Evolutionary conservation across 2,329 filamentous ascomycete species (phyloP), one percentile per base, ranked within the genome.

Genomic region (Fusarium compactum): DNA sequence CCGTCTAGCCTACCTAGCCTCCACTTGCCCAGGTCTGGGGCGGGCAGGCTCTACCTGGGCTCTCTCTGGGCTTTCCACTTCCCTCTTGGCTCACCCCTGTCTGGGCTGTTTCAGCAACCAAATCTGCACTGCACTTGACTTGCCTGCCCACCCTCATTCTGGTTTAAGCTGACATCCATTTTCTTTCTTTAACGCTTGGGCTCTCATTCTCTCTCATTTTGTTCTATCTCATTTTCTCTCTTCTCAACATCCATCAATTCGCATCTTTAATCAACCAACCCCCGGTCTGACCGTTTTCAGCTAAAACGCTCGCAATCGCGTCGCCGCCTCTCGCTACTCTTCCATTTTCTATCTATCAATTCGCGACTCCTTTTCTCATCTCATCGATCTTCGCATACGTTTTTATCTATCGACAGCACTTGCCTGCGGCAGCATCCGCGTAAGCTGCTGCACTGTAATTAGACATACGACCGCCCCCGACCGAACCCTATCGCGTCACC

Each of bases 141-240:
- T 52, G 48, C 24, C 48, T 34, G 38, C 34, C 34, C 34, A 38
- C 34, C 58, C 60, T 45, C 50, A 44, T 18, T 46, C 55, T 53
- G 46, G 48, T 62, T 29, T 45, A 65, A 65, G 62, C 68, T 68
- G 67, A 65, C 68, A 71, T 71, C 58, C 48, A 40, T 52, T 52
- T 52, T 52, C 48, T 52, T 52, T 52, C 54, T 69, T 66, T 64
- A 45, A 66, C 66, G 61, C 59, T 62, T 61, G 56, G 48, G 58
- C 61, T 65, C 64, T 71, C 59, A 65, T 65, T 68, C 60, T 69
- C 55, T 40, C 46, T 54, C 53, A 45, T 47, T 67, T 69, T 54
- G 50, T 56, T 66, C 43, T 56, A 8, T 69, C 62, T 69, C 55
- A 67, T 72, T 69, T 67, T 67, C 69, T 71, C 56, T 67, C 63